Evolutionary conservation across 2,329 filamentous ascomycete species (phyloP), one percentile per base, ranked within the genome.

Genomic region (Capronia americana): DNA sequence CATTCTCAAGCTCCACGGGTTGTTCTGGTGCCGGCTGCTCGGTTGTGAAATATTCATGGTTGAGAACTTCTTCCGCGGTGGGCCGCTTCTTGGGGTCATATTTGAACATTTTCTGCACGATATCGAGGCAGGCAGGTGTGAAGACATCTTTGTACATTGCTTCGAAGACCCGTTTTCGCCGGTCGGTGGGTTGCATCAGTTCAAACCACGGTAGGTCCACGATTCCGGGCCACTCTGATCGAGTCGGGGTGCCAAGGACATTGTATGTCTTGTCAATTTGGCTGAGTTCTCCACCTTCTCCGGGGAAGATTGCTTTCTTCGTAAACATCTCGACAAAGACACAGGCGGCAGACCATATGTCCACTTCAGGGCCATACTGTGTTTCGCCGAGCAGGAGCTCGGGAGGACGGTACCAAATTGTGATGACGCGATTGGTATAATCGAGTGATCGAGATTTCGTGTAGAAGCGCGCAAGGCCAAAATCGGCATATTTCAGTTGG

Each of bases 181-280:
- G 88, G 70, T 91, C 88, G 1, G 86, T 87, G 1, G 94, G 93
- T 14, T 93, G 86, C 70, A 99, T 85, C 17, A 99, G 86, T 77
- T 97, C 92, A 75, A 96, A 98, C 95, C 95, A 99, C 11, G 94
- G 92, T 88, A 97, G 95, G 64, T 97, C 91, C n/a, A 90, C 85
- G 23, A 98, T 86, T 8, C 88, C 90, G 1, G 95, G 93, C 96
- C 96, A 99, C 32, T 96, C 91, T 38, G 84, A 83, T 63, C 88
- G 87, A 50, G 88, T 96, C 0, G 95, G 95, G 0, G 94, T 98
- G 57, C 95, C 95, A 54, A 99, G 85, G 4, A 96, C 85, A 58
- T 90, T 89, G 79, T 97, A 97, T n/a, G 99, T 94, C 79, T 96
- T 97, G 71, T 98, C 93, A 2, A 99, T 84, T 77, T 99, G 95